A percentile compares a stretch with the other conserved stretches of the same genome.
Evolutionary conservation across 805 yeast genomes (phyloP).

Genomic region (Grigorovia yakushimaensis): DNA sequence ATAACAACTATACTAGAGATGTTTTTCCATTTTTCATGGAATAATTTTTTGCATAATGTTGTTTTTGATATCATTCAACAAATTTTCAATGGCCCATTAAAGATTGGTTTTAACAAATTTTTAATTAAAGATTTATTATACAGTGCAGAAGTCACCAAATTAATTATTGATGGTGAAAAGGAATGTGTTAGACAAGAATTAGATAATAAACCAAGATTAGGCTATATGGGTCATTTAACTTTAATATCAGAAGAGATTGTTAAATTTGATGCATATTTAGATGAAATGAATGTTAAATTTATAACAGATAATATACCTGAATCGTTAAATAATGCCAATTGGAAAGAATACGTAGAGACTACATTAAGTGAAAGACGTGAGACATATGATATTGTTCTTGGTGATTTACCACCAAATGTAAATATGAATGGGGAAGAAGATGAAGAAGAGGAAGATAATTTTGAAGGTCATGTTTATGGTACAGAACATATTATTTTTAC

Average conservation of each 20-base stretch:
- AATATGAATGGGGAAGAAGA: constrained; percentile 29
- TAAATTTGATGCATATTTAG: constrained; percentile 52
- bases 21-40: constrained; percentile 73
- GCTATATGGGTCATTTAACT: constrained; percentile 94
- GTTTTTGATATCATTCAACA: constrained; percentile 80
- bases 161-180: constrained; percentile 56
- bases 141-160: constrained; percentile 46
- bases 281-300: constrained; percentile 26
- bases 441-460: constrained; percentile 50
- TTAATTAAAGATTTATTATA: constrained; percentile 53
- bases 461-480: constrained; percentile 15
- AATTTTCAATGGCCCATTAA: constrained; percentile 62
- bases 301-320: constrained; percentile 18
- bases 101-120: constrained; percentile 64
- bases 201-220: constrained; percentile 59
- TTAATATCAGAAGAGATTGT: constrained; percentile 93
- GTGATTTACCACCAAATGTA: constrained; percentile 38
- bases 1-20: constrained; percentile 50
- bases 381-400: constrained; percentile 87
- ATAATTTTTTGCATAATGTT: constrained; percentile 75
- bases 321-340: constrained; percentile 29
- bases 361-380: constrained; percentile 83
- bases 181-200: constrained; percentile 53
- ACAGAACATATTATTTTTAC: constrained; percentile 22
- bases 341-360: constrained; percentile 78